Conservation (phyloP, 1,284 basidiomycete species). For the Ustilago shanxiensis region DNA sequence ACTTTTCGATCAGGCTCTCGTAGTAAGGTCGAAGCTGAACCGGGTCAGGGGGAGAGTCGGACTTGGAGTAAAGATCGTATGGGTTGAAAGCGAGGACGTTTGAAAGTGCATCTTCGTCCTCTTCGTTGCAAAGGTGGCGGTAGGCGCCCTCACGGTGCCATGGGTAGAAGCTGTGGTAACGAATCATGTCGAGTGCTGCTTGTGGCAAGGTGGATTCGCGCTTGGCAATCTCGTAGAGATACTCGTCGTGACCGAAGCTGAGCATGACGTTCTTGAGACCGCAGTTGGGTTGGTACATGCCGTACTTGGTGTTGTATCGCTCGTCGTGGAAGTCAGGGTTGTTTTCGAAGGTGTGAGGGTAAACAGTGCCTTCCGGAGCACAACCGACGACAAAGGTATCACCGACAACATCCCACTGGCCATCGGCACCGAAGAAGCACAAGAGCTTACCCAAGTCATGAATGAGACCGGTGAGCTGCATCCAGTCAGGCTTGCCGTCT, state of each 20-base stretch:
- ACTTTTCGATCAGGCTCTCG: slow-evolving; percentile 82
- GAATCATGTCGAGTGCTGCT: slow-evolving; percentile 89
- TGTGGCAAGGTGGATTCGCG: slow-evolving; percentile 76
- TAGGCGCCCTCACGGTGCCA: slow-evolving; percentile 69
- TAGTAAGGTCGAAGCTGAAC: slow-evolving; percentile 84
- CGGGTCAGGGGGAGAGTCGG: slow-evolving; percentile 78
- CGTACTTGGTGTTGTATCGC: slow-evolving; percentile 82
- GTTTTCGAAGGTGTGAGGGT: slow-evolving; percentile 83
- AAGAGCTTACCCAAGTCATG: slow-evolving; percentile 59
- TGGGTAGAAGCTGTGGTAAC: slow-evolving; percentile 94
- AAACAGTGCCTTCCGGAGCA: slow-evolving; percentile 76
- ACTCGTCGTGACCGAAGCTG: slow-evolving; percentile 86
- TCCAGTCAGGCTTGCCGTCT: slow-evolving; percentile 79
- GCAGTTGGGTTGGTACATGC: slow-evolving; percentile 85
- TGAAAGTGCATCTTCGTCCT: slow-evolving; percentile 42
- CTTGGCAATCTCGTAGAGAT: slow-evolving; percentile 57
- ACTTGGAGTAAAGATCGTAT: slow-evolving; percentile 91
- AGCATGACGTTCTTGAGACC: slow-evolving; percentile 91
- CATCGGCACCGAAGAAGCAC: slow-evolving; percentile 71
- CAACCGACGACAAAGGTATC: slow-evolving; percentile 91
- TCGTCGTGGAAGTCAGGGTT: slow-evolving; percentile 82
- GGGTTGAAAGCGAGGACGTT: slow-evolving; percentile 80
- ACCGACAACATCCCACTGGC: slow-evolving; percentile 90
- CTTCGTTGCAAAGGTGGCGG: slow-evolving; percentile 39
- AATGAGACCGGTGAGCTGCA: slow-evolving; percentile 85